These are phyloP conservation scores for Pascua sp. DNA, from an alignment of 1,284 basidiomycete species.

Conservation along the genomic window DNA sequence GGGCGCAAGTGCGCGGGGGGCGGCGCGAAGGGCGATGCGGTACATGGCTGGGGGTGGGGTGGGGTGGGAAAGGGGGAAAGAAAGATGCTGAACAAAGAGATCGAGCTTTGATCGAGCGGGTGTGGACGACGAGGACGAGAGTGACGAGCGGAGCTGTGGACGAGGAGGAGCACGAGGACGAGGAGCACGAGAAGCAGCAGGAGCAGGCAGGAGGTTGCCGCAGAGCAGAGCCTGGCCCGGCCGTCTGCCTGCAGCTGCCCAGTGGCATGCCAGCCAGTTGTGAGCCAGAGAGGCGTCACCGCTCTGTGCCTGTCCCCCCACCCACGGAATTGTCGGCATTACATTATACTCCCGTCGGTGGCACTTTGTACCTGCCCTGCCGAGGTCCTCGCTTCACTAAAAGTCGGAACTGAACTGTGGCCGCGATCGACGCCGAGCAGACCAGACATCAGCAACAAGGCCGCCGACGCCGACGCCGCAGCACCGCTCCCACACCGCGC, in stretches of 20 bases:
- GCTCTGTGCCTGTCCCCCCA: no score
- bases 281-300: not conserved
- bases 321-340: constrained; percentile 1
- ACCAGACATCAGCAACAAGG: not conserved
- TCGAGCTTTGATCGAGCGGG: constrained; percentile 1
- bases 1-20: constrained; percentile 13
- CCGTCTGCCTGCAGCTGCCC: no score
- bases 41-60: constrained; percentile 29
- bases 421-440: no score
- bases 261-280: not conserved
- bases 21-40: constrained; percentile 28
- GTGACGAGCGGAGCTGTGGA: not conserved
- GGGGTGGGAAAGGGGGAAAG: not conserved
- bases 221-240: no score
- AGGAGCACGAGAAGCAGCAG: not conserved
- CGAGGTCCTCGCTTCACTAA: not conserved
- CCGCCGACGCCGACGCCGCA: not conserved
- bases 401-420: constrained; percentile 4
- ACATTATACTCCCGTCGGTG: constrained; percentile 2
- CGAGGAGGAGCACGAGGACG: not conserved
- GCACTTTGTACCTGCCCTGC: constrained; percentile 1
- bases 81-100: not conserved
- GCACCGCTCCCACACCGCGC: not conserved
- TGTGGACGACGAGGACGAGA: not conserved
- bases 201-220: no score